These are phyloP conservation scores for Cladosporium austrohemisphaericum DNA, from an alignment of 2,329 filamentous ascomycete genomes.

Conservation along the genomic window DNA sequence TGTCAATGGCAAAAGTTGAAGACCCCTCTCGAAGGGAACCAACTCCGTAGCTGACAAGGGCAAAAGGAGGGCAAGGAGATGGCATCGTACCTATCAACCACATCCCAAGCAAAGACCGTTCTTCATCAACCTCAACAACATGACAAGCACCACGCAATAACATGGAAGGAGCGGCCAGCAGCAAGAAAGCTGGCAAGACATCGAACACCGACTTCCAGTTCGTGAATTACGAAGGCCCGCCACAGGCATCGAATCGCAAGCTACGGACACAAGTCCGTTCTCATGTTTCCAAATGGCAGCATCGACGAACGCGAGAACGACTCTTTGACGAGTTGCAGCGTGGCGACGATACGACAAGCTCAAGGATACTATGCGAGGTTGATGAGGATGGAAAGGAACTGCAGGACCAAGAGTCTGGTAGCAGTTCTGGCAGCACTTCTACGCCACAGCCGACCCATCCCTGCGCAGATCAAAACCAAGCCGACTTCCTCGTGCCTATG, in stretches of 20 bases:
- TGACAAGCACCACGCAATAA: too few species aligned
- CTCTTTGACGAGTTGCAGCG: background rate
- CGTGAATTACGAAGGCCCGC: background rate
- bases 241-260: background rate
- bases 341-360: background rate
- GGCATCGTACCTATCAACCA: too few species aligned
- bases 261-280: slow-evolving; percentile 4
- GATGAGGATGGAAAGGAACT: background rate
- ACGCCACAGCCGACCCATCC: background rate
- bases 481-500: background rate
- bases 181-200: too few species aligned
- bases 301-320: background rate
- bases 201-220: background rate
- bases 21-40: too few species aligned
- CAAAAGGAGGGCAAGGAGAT: too few species aligned
- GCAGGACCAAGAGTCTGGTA: too few species aligned
- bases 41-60: too few species aligned
- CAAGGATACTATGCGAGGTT: background rate
- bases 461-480: background rate
- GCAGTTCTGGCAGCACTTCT: too few species aligned
- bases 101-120: too few species aligned
- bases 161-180: too few species aligned
- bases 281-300: slow-evolving; percentile 3
- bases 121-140: too few species aligned
- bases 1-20: too few species aligned